A percentile compares a stretch with the other conserved stretches of the same genome.
Evolutionary conservation across 371 early-diverging fungal genomes (phyloP).

Genomic region (Rhizopus arrhizus): DNA sequence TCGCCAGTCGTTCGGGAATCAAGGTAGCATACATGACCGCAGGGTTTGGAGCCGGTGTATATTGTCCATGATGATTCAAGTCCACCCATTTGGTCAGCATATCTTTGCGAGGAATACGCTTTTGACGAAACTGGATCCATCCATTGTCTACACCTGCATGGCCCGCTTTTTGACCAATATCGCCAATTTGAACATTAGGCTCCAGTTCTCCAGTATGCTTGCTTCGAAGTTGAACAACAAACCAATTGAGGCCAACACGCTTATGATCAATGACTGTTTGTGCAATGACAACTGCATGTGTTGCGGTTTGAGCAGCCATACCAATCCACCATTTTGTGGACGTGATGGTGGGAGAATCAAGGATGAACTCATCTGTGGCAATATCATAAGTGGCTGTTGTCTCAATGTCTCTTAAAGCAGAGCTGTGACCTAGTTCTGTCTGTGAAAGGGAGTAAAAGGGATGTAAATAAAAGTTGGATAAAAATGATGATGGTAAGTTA

Average conservation of each 20-base stretch:
- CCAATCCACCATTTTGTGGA: constrained; percentile 96
- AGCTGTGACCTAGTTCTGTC: constrained; percentile 78
- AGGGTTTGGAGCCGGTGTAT: constrained; percentile 58
- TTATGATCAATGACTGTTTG: constrained; percentile 70
- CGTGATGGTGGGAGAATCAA: constrained; percentile 84
- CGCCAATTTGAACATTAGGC: constrained; percentile 82
- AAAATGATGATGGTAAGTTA: constrained; percentile 23
- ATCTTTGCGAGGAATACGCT: constrained; percentile 82
- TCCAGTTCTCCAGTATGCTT: constrained; percentile 69
- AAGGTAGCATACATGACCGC: constrained; percentile 65
- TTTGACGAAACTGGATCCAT: constrained; percentile 89
- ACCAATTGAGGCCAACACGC: constrained; percentile 77
- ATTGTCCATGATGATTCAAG: constrained; percentile 65
- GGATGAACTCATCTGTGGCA: constrained; percentile 74
- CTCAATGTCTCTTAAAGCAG: constrained; percentile 85
- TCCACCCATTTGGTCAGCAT: constrained; percentile 76
- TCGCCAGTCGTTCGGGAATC: constrained; percentile 67
- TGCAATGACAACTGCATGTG: constrained; percentile 67
- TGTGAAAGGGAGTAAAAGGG: constrained; percentile 8
- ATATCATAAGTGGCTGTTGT: constrained; percentile 85
- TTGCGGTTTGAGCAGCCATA: constrained; percentile 80
- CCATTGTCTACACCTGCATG: constrained; percentile 90
- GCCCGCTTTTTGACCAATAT: constrained; percentile 81
- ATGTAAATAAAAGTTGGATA: background rate
- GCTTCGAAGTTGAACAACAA: constrained; percentile 85